Evolutionary conservation across 805 yeast genomes (phyloP), one percentile per base, ranked within the genome.

Genomic region (Maudiozyma pseudohumilis): DNA sequence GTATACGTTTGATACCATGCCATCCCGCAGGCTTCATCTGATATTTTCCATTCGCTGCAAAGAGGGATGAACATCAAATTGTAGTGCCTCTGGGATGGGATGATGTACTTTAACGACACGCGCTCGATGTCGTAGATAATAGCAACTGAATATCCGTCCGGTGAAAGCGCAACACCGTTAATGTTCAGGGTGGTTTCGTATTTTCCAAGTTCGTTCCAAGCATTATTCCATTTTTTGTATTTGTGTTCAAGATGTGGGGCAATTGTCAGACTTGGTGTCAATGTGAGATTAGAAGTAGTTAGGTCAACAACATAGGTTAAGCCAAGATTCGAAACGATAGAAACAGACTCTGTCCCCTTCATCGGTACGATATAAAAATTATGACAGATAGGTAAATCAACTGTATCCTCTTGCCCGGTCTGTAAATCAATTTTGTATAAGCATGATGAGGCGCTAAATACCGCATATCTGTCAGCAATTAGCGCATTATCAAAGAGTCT

Each of bases 1-100:
- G 50, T 49, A 33, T 52, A 58, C 7, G 51, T 55, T 40, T 59
- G 63, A 29, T 55, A 60, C 60, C 60, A 55, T 9, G 59, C 60
- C 19, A 58, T 36, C 2, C 61, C 63, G 22, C 49, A 34, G 1
- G 59, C 52, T 20, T 42, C 42, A 6, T 44, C 37, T 1, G 53
- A 45, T 12, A 56, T 40, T 12, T 40, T 31, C 63, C 64, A 60
- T 6, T 35, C 29, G 3, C 48, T 48, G 33, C 43, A 39, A 21
- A 60, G 35, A 3, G 62, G 61, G 2, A 58, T 29, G 29, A 58
- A 45, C 26, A 48, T 43, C 3, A 58, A 35, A 31, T 48, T 43
- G 19, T 47, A 48, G 17, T 46, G 52, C 15, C 41, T 42, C 31
- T 53, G 56, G 9, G 61, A 52, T 0, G 47, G 52, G 13, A 56